Percentiles rank a stretch among this genome's conserved stretches.
Conservation (phyloP, 169 alveolate genomes). For the Cryptosporidium sp. region DNA sequence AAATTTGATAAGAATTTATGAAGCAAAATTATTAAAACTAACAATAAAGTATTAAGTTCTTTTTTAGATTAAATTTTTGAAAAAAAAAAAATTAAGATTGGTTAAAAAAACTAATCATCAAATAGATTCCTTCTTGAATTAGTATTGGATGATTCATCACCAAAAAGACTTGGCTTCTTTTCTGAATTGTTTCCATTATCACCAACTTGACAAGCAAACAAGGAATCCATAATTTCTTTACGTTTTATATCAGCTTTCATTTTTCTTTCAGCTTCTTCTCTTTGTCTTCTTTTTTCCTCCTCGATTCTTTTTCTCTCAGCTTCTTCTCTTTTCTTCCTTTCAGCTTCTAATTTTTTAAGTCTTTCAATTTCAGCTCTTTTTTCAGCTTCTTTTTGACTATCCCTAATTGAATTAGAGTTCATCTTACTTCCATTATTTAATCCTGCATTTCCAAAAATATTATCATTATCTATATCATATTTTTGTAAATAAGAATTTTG, state of each 20-base stretch:
- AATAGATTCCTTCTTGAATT: slow-evolving; percentile 29
- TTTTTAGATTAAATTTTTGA: background rate
- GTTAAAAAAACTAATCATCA: slow-evolving; percentile 22
- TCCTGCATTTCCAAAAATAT: background rate
- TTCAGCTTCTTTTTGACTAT: slow-evolving; percentile 62
- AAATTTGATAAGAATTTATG: background rate
- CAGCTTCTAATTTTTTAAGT: slow-evolving; percentile 50
- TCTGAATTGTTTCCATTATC: background rate
- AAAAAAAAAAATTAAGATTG: background rate
- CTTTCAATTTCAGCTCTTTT: slow-evolving; percentile 63
- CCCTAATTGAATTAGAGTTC: slow-evolving; percentile 11
- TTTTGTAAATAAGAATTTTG: background rate
- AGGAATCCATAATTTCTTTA: slow-evolving; percentile 52
- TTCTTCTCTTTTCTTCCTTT: slow-evolving; percentile 60
- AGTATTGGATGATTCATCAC: slow-evolving; percentile 20
- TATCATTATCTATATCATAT: background rate
- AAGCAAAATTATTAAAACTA: background rate
- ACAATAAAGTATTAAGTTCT: background rate
- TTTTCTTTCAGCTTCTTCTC: slow-evolving; percentile 58
- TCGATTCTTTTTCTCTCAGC: slow-evolving; percentile 60
- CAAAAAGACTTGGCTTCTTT: slow-evolving; percentile 72
- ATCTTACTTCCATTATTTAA: background rate
- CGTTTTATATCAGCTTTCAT: slow-evolving; percentile 38
- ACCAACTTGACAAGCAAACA: slow-evolving; percentile 8
- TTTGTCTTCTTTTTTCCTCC: slow-evolving; percentile 50